Evolutionary conservation across 2,329 filamentous ascomycete species (phyloP).

Genomic region (Fusarium irregulare): DNA sequence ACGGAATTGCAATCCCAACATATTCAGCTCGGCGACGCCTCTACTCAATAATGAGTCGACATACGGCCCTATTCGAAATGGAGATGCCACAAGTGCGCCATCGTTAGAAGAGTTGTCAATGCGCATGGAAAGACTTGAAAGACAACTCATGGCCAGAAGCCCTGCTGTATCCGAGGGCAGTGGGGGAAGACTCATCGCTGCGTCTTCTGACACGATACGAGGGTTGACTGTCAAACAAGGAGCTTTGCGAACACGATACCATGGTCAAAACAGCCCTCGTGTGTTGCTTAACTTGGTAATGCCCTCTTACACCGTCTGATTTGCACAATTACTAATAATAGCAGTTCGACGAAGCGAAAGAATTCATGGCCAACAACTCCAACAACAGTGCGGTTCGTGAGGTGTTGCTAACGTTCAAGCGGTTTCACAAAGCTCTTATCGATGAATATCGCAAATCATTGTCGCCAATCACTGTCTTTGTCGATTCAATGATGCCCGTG

Average conservation of each 20-base stretch:
- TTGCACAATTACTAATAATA: slow-evolving; percentile 14
- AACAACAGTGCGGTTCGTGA: slow-evolving; percentile 57
- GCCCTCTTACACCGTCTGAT: slow-evolving; percentile 3
- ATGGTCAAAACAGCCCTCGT: slow-evolving; percentile 64
- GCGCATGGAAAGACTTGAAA: slow-evolving; percentile 66
- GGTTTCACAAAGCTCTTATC: slow-evolving; percentile 61
- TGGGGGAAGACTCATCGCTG: slow-evolving; percentile 49
- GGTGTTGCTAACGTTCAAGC: slow-evolving; percentile 58
- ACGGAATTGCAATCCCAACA: slow-evolving; percentile 50
- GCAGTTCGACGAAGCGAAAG: slow-evolving; percentile 66
- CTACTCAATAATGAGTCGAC: slow-evolving; percentile 41
- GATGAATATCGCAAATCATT: slow-evolving; percentile 60
- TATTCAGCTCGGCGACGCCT: slow-evolving; percentile 39
- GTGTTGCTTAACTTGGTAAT: slow-evolving; percentile 66
- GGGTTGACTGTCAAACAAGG: slow-evolving; percentile 62
- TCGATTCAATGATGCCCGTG: slow-evolving; percentile 68
- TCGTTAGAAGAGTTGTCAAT: slow-evolving; percentile 61
- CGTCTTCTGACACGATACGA: slow-evolving; percentile 59
- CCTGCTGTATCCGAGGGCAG: slow-evolving; percentile 54
- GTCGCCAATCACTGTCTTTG: slow-evolving; percentile 65
- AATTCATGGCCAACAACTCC: slow-evolving; percentile 59
- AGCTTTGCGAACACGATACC: slow-evolving; percentile 60
- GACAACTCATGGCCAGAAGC: slow-evolving; percentile 57
- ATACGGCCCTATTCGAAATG: slow-evolving; percentile 48
- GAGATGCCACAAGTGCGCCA: slow-evolving; percentile 48